A percentile compares a stretch with the other conserved stretches of the same genome.
These are phyloP conservation scores for Omphalea diandra DNA, from an alignment of 441 rosid species.

Conservation along the genomic window DNA sequence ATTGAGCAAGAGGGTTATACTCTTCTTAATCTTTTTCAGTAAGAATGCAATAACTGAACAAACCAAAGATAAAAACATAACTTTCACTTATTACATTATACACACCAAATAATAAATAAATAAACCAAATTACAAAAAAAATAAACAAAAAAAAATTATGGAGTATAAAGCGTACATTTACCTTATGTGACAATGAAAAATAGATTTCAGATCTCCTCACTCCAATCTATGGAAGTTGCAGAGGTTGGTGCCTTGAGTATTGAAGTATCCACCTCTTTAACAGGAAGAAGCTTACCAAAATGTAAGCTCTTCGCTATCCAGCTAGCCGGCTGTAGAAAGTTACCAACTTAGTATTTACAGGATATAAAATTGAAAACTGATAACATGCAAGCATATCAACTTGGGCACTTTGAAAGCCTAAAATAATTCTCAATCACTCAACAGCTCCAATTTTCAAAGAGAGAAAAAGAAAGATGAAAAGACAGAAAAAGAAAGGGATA, in stretches of 20 bases:
- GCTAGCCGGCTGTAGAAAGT: slow-evolving; percentile 43
- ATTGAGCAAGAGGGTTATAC: background rate
- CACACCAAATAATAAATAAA: no score
- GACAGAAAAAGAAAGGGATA: background rate
- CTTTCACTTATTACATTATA: background rate
- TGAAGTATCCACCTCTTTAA: slow-evolving; percentile 19
- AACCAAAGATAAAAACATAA: background rate
- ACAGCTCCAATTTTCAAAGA: background rate
- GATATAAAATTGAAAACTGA: background rate
- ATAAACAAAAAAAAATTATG: no score
- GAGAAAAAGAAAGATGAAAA: no score
- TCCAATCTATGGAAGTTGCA: slow-evolving; percentile 34
- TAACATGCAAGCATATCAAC: no score
- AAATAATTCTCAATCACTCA: background rate
- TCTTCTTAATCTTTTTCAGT: background rate
- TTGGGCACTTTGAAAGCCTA: background rate
- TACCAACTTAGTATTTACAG: slow-evolving; percentile 1
- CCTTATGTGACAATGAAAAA: slow-evolving; percentile 8
- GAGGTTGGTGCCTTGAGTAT: slow-evolving; percentile 9
- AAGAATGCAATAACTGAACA: background rate
- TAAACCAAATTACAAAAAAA: no score
- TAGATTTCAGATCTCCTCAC: slow-evolving; percentile 44
- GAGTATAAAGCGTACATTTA: slow-evolving; percentile 13
- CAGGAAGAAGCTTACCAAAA: slow-evolving; percentile 43
- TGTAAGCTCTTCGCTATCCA: slow-evolving; percentile 61